Evolutionary conservation across 1,284 basidiomycete genomes (phyloP).

Genomic region (Pyrrhoderma noxium): DNA sequence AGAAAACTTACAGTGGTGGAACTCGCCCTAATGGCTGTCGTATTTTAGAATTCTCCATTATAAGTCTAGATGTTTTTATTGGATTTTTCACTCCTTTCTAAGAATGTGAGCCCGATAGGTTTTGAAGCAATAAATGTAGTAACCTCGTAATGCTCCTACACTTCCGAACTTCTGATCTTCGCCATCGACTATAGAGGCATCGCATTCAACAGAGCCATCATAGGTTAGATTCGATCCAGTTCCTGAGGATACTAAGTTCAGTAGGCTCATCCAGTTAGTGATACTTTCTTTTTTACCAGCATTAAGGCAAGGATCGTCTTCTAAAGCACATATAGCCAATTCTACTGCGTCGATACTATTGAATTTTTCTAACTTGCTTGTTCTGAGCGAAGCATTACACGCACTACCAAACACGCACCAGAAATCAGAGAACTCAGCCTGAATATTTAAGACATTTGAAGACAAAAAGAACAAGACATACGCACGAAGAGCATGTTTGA

Average conservation of each 20-base stretch:
- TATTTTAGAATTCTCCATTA: conserved; percentile 46
- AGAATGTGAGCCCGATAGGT: background rate
- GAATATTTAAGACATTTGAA: background rate
- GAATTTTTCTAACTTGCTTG: conserved; percentile 7
- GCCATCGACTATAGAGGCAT: conserved; percentile 66
- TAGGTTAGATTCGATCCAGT: conserved; percentile 69
- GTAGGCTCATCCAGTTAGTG: background rate
- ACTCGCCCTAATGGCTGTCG: conserved; percentile 54
- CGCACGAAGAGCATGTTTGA: conserved; percentile 49
- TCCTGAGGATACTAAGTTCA: conserved; percentile 34
- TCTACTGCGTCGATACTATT: conserved; percentile 39
- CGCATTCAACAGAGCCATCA: conserved; percentile 65
- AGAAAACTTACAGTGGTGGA: conserved; percentile 46
- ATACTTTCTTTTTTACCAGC: conserved; percentile 39
- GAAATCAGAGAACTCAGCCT: background rate
- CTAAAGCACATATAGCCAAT: conserved; percentile 46
- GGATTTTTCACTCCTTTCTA: conserved; percentile 57
- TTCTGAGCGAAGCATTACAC: background rate
- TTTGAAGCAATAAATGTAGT: conserved; percentile 3
- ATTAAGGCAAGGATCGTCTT: conserved; percentile 56
- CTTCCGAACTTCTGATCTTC: conserved; percentile 50
- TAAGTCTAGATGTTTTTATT: conserved; percentile 44
- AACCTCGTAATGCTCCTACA: conserved; percentile 62
- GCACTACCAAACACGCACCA: background rate
- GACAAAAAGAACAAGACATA: conserved; percentile 26